Conservation (phyloP, 306 rosid genomes). For the Rosa chinensis region DNA sequence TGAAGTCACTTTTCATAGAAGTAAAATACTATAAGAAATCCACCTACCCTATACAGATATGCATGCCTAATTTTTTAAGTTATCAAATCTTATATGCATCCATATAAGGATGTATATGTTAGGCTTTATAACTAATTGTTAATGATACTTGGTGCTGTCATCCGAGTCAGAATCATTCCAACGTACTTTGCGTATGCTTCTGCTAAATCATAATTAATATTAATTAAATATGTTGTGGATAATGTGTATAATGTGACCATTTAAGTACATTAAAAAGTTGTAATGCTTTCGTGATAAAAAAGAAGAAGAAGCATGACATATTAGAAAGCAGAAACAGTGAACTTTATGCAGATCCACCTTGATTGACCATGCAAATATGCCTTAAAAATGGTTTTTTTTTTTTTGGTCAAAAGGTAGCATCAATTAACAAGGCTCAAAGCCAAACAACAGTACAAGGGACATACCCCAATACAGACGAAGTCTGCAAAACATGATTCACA, state of each 20-base stretch:
- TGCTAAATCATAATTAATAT: neutral
- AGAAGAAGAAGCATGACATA: neutral
- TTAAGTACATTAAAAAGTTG: neutral
- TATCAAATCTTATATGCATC: neutral
- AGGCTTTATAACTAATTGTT: neutral
- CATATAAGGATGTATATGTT: neutral
- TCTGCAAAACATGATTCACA: too few relatives aligned
- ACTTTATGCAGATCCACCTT: neutral
- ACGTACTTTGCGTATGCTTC: neutral
- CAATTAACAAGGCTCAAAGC: too few relatives aligned
- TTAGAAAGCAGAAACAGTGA: neutral
- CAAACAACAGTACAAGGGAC: too few relatives aligned
- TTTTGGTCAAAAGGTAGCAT: too few relatives aligned
- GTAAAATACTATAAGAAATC: neutral
- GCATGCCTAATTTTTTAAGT: neutral
- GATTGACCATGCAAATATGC: constrained; percentile 6
- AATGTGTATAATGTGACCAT: neutral
- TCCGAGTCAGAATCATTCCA: constrained; percentile 4
- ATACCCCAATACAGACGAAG: too few relatives aligned
- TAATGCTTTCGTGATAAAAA: neutral
- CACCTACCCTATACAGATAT: neutral
- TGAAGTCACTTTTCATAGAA: neutral
- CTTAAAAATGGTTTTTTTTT: neutral
- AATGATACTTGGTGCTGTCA: neutral
- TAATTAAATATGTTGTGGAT: neutral